Evolutionary conservation across 257 asterid species (phyloP).

Genomic region (Nicotiana knightiana): DNA sequence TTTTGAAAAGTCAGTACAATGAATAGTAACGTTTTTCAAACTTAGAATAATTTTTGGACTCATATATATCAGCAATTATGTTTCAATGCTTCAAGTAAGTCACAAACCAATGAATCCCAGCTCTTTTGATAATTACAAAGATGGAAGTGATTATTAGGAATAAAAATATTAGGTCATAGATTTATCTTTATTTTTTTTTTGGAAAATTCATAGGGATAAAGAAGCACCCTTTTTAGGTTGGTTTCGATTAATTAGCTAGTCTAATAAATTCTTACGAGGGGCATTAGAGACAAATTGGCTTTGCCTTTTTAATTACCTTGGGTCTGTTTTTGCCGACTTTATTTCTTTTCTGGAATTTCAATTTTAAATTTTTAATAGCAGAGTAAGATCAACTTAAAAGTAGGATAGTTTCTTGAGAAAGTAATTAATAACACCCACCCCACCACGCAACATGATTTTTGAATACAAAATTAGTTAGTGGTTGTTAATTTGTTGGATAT

Average conservation of each 20-base stretch:
- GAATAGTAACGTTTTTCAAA: too few species aligned
- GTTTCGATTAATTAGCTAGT: background rate
- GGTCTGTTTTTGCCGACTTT: background rate
- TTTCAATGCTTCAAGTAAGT: too few species aligned
- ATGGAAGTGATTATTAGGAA: background rate
- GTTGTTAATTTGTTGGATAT: background rate
- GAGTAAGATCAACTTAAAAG: background rate
- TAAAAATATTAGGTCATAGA: background rate
- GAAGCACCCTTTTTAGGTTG: background rate
- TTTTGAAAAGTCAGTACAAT: too few species aligned
- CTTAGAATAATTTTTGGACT: too few species aligned
- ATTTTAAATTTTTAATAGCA: background rate
- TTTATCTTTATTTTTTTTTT: background rate
- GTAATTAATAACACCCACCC: background rate
- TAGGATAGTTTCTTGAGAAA: background rate
- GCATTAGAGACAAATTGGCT: background rate
- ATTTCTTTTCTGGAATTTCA: background rate
- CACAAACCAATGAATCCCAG: too few species aligned
- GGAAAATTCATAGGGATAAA: background rate
- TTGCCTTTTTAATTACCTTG: background rate
- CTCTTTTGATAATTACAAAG: background rate
- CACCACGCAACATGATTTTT: background rate
- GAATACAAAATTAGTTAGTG: background rate
- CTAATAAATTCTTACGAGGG: too few species aligned
- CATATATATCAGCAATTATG: too few species aligned